A percentile compares a stretch with the other conserved stretches of the same genome.
Evolutionary conservation across 371 early-diverging fungal species (phyloP).

Genomic region (Mortierella sp.): DNA sequence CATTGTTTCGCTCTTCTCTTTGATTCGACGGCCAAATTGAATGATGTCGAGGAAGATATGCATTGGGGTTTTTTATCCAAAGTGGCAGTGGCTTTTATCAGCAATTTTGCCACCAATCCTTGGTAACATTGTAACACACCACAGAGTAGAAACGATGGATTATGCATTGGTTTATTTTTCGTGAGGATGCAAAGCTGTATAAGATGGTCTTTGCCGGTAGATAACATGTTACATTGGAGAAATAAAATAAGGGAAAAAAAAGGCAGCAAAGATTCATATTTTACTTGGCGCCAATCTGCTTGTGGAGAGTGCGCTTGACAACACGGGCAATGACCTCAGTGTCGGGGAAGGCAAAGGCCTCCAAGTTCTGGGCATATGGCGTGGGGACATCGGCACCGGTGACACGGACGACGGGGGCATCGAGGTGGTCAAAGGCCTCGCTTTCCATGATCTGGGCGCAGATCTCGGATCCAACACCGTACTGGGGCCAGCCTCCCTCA

Average conservation of each 20-base stretch:
- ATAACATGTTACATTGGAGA: conserved; percentile 11
- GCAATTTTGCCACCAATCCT: no score
- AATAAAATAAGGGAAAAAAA: neutral
- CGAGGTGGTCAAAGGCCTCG: conserved; percentile 96
- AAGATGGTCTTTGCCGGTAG: neutral
- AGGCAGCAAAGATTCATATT: neutral
- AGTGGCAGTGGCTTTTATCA: no score
- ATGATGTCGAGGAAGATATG: no score
- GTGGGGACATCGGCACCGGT: conserved; percentile 99
- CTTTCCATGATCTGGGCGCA: conserved; percentile 96
- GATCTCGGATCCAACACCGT: conserved; percentile 98
- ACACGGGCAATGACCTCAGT: conserved; percentile 85
- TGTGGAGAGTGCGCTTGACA: conserved; percentile 70
- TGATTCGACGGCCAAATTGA: no score
- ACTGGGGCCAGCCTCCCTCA: conserved; percentile 98
- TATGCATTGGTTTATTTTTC: no score
- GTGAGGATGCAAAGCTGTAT: no score
- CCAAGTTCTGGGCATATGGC: conserved; percentile 98
- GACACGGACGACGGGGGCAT: conserved; percentile 95
- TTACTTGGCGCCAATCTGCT: conserved; percentile 57
- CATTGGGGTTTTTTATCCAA: no score
- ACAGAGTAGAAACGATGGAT: no score
- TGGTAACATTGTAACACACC: no score
- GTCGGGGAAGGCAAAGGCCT: conserved; percentile 91
- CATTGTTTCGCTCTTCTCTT: neutral